Evolutionary conservation across 1,139 yeast species (phyloP).

Genomic region (Nematodospora anomalae): DNA sequence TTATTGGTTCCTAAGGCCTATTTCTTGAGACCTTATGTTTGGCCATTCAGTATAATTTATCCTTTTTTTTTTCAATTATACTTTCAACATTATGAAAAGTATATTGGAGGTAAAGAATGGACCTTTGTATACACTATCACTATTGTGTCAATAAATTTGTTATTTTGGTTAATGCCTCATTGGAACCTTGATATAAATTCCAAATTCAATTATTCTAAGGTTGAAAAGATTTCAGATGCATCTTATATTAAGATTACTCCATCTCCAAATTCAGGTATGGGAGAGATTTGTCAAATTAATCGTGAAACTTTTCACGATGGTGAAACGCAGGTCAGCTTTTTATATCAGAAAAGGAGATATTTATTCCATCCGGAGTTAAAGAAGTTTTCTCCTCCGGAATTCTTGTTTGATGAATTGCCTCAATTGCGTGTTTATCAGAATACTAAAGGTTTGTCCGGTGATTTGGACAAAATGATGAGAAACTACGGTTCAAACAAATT

Average conservation of each 20-base stretch:
- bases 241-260: slow-evolving; percentile 74
- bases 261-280: slow-evolving; percentile 80
- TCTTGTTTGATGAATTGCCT: slow-evolving; percentile 66
- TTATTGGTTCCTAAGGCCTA: slow-evolving; percentile 70
- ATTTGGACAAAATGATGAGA: slow-evolving; percentile 54
- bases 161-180: slow-evolving; percentile 89
- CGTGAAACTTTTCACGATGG: slow-evolving; percentile 62
- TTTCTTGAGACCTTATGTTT: slow-evolving; percentile 70
- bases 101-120: slow-evolving; percentile 81
- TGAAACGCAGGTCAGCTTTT: slow-evolving; percentile 66
- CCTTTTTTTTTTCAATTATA: slow-evolving; percentile 74
- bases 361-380: slow-evolving; percentile 57
- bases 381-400: slow-evolving; percentile 79
- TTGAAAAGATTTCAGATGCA: slow-evolving; percentile 60
- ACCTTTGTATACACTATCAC: slow-evolving; percentile 84
- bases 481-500: slow-evolving; percentile 82
- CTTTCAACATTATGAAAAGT: slow-evolving; percentile 67
- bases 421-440: slow-evolving; percentile 58
- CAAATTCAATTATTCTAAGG: slow-evolving; percentile 63
- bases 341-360: slow-evolving; percentile 91
- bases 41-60: slow-evolving; percentile 81
- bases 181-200: slow-evolving; percentile 82
- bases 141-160: slow-evolving; percentile 67
- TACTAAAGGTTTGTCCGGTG: slow-evolving; percentile 62
- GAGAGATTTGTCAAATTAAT: slow-evolving; percentile 69